Conservation (phyloP, 805 yeast genomes). For the Priceomyces haplophilus region DNA sequence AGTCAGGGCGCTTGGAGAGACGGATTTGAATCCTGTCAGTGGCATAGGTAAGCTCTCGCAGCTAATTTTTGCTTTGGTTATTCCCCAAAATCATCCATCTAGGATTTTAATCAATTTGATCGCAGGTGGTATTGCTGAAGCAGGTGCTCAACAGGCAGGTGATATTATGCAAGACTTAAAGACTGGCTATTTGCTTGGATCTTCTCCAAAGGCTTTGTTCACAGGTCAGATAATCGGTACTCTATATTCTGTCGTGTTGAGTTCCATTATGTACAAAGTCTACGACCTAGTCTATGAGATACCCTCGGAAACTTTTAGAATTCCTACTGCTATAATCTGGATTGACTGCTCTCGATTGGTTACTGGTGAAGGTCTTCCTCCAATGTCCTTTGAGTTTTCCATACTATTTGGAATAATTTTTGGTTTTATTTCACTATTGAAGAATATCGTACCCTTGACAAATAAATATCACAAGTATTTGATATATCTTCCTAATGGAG, state of each 20-base stretch:
- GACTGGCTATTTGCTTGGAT: slow-evolving; percentile 88
- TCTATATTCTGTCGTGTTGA: slow-evolving; percentile 72
- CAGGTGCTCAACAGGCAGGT: slow-evolving; percentile 99
- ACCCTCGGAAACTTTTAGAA: slow-evolving; percentile 76
- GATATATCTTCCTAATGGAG: slow-evolving; percentile 82
- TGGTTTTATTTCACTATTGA: slow-evolving; percentile 63
- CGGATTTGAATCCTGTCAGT: slow-evolving; percentile 94
- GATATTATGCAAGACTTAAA: slow-evolving; percentile 96
- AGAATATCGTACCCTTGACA: slow-evolving; percentile 50
- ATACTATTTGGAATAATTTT: slow-evolving; percentile 63
- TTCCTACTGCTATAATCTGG: slow-evolving; percentile 97
- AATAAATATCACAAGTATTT: slow-evolving; percentile 39
- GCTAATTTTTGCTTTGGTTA: slow-evolving; percentile 74
- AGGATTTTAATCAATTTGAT: slow-evolving; percentile 80
- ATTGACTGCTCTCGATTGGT: slow-evolving; percentile 92
- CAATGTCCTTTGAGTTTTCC: slow-evolving; percentile 62
- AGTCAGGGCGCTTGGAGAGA: slow-evolving; percentile 92
- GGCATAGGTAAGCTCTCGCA: slow-evolving; percentile 96
- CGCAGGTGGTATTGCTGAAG: slow-evolving; percentile 97
- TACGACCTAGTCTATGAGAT: slow-evolving; percentile 81
- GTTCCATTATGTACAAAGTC: slow-evolving; percentile 77
- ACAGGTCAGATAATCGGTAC: slow-evolving; percentile 89
- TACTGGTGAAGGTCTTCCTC: slow-evolving; percentile 87
- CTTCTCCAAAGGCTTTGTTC: slow-evolving; percentile 90
- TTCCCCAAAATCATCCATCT: slow-evolving; percentile 74